Evolutionary conservation across 2,329 filamentous ascomycete species (phyloP), one percentile per base, ranked within the genome.

Genomic region (Zymoseptoria brevis): DNA sequence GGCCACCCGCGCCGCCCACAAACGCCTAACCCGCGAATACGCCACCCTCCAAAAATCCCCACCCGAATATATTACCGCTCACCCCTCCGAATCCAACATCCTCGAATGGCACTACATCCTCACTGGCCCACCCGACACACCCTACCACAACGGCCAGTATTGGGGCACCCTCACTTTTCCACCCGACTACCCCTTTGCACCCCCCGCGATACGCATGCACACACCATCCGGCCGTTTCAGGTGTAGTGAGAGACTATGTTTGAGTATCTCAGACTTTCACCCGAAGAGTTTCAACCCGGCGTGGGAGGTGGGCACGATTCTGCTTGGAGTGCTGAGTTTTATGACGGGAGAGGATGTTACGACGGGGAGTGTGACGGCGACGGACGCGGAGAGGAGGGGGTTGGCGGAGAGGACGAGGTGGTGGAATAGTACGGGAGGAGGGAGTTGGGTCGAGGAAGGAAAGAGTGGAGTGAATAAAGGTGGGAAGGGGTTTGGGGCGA

Each of bases 331-430:
- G 26, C 80, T 97, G 63, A 95, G 89, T 48, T 99, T 99, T 76
- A 99, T 99, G 94, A 97, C 93, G 2, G 90, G 89, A 65, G 93
- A 99, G 72, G 94, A 99, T 78, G 96, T 97, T 88, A 99, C 94
- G 0, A 97, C 94, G 0, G 94, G 94, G 1, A 92, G 87, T 29
- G 84, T 99, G 29, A 87, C 87, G 5, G 89, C 87, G 19, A 87
- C 84, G 0, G 83, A 89, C 54, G 79, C 83, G 3, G 92, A 97
- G 78, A 84, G 93, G 62, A 87, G 85, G 73, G 83, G 87, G 68
- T 84, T 91, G 54, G 91, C 94, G 0, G 81, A 82, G 22, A 83
- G 89, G 62, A 89, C 90, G 16, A 81, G 89, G 57, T 99, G 94
- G 94, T 97, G 92, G 92, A 99, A 99, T 76, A 89, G 87, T 35